Evolutionary conservation across 2,329 filamentous ascomycete genomes (phyloP).

Genomic region (Fusarium nisikadoi): DNA sequence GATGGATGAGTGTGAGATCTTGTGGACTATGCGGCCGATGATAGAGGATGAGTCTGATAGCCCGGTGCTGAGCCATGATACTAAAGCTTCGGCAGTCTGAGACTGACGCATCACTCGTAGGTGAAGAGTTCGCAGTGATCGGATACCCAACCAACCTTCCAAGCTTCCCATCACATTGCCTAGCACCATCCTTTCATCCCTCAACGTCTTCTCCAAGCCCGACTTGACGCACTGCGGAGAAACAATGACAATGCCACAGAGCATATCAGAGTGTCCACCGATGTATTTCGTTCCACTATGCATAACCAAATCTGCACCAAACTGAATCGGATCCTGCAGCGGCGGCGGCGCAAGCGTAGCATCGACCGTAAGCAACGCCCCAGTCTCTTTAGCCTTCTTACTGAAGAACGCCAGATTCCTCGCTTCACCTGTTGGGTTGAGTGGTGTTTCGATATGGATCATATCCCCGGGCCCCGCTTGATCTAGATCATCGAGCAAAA

Average conservation of each 20-base stretch:
- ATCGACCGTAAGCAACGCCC: slow-evolving; percentile 84
- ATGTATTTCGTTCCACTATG: slow-evolving; percentile 96
- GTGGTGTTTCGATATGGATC: slow-evolving; percentile 89
- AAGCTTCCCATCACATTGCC: slow-evolving; percentile 87
- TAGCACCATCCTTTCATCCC: slow-evolving; percentile 75
- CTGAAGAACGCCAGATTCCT: slow-evolving; percentile 79
- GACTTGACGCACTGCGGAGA: slow-evolving; percentile 53
- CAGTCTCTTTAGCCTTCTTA: slow-evolving; percentile 71
- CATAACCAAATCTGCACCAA: slow-evolving; percentile 87
- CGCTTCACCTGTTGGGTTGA: slow-evolving; percentile 90
- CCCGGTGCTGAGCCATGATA: slow-evolving; percentile 73
- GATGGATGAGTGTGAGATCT: slow-evolving; percentile 64
- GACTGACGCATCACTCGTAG: slow-evolving; percentile 85
- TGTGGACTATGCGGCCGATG: slow-evolving; percentile 50
- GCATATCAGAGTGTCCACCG: slow-evolving; percentile 91
- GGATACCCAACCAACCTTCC: slow-evolving; percentile 90
- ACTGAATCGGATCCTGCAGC: slow-evolving; percentile 83
- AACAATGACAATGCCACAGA: slow-evolving; percentile 84
- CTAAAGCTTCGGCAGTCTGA: slow-evolving; percentile 73
- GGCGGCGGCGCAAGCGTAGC: slow-evolving; percentile 92
- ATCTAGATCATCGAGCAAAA: slow-evolving; percentile 76
- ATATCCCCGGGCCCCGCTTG: slow-evolving; percentile 74
- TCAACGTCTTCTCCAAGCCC: slow-evolving; percentile 69
- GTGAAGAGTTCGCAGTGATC: slow-evolving; percentile 86
- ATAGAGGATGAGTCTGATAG: slow-evolving; percentile 51